These are phyloP conservation scores for Vanrija humicola DNA, from an alignment of 1,284 basidiomycete genomes.

Conservation along the genomic window DNA sequence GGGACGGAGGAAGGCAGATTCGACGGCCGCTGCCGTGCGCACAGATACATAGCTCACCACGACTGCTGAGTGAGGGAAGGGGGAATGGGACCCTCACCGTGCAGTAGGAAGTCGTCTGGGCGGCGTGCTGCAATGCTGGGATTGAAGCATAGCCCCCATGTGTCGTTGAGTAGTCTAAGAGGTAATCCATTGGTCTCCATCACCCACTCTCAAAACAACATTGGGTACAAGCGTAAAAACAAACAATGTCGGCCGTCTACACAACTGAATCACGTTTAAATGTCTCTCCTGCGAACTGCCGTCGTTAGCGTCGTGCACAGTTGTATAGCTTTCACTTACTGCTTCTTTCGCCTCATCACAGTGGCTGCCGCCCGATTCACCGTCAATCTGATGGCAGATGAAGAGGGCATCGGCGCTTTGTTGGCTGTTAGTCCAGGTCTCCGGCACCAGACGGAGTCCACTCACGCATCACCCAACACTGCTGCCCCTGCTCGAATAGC, in stretches of 20 bases:
- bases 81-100: too few relatives aligned
- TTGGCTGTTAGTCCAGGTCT: constrained; percentile 3
- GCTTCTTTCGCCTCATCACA: constrained; percentile 66
- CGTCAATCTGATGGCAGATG: constrained; percentile 83
- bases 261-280: constrained; percentile 1
- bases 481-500: constrained; percentile 79
- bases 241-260: not conserved
- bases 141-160: too few relatives aligned
- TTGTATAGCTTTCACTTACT: constrained; percentile 51
- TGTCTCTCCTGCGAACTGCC: constrained; percentile 8
- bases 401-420: constrained; percentile 67
- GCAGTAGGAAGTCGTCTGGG: too few relatives aligned
- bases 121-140: too few relatives aligned
- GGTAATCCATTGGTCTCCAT: too few relatives aligned
- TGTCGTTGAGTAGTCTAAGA: too few relatives aligned
- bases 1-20: too few relatives aligned
- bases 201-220: not conserved
- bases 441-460: constrained; percentile 3
- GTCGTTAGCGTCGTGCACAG: not conserved
- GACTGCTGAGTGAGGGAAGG: too few relatives aligned
- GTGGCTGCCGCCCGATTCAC: constrained; percentile 62
- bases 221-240: not conserved
- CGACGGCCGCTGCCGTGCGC: too few relatives aligned
- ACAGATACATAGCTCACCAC: too few relatives aligned
- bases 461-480: constrained; percentile 70